Evolutionary conservation across 306 rosid species (phyloP), one percentile per base, ranked within the genome.

Genomic region (Acacia crassicarpa): DNA sequence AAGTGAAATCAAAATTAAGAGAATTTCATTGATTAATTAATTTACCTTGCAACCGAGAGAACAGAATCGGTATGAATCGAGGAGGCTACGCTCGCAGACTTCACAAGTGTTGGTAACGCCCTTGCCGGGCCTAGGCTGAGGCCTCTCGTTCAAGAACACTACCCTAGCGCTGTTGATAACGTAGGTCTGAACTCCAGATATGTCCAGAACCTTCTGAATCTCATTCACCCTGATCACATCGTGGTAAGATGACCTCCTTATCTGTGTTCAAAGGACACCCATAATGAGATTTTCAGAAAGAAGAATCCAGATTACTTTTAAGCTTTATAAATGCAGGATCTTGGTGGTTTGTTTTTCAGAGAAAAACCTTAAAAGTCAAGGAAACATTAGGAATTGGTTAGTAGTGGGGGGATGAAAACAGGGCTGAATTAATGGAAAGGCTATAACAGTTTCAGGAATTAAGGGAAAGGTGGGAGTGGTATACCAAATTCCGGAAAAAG

Each of bases 71-170:
- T 83, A 96, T 23, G 99, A 90, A 82, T 96, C 99, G 3, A 96
- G 95, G 46, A 96, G 99, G 82, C 99, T 96, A 20, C 99, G 97
- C 67, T 94, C 97, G 61, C 99, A 96, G 87, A 94, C 99, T 85
- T 96, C 97, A 71, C 99, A 96, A 38, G 99, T 96, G 86, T 96
- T 94, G 9, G 98, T 96, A 78, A 96, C 98, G 12, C 99, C 98
- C 83, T 96, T 94, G 0, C 99, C 98, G n/a, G 99, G 99, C 97
- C 99, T 90, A 10, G 98, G 99, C 85, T 96, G 99, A 77, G 99
- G 99, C 76, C 99, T 86, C 74, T 94, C 97, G 56, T 96, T 96
- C 90, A 96, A 86, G 89, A 96, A 96, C 17, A 96, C 99, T 0
- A 96, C 99, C 65, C 97, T 88, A 2, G 99, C 99, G 43, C 99